Evolutionary conservation across 2,329 filamentous ascomycete species (phyloP).

Genomic region (Stagonosporopsis chrysanthemi): DNA sequence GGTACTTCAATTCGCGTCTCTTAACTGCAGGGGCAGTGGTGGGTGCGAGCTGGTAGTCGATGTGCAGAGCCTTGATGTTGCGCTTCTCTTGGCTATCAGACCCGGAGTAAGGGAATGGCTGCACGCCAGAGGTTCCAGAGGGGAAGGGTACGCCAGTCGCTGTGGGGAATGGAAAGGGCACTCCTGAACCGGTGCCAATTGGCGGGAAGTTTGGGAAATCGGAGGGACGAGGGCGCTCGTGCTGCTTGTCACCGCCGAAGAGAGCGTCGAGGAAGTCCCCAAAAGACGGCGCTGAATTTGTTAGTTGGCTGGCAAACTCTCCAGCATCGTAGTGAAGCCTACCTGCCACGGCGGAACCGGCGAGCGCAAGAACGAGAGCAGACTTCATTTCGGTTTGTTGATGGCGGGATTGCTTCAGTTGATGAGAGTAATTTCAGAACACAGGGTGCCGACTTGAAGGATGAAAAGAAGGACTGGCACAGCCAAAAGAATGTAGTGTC

Average conservation of each 20-base stretch:
- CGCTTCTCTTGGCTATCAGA: constrained; percentile 10
- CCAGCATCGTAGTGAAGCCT: not conserved
- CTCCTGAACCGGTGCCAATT: constrained; percentile 7
- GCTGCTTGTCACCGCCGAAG: constrained; percentile 18
- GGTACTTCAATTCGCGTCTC: constrained; percentile 7
- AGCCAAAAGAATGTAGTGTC: constrained; percentile 27
- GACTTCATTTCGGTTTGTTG: constrained; percentile 32
- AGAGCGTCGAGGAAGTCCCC: constrained; percentile 21
- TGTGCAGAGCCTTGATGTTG: constrained; percentile 10
- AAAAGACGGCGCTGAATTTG: constrained; percentile 18
- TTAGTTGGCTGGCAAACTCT: constrained; percentile 5
- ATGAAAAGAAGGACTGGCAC: constrained; percentile 19
- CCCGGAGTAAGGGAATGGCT: not conserved
- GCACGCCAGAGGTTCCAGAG: not conserved
- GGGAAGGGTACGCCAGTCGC: constrained; percentile 7
- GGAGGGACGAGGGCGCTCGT: constrained; percentile 10
- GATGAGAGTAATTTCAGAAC: not conserved
- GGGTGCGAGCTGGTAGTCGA: constrained; percentile 30
- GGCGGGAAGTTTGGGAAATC: constrained; percentile 10
- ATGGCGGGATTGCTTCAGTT: not conserved
- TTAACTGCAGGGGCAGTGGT: not conserved
- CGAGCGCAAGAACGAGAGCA: constrained; percentile 31
- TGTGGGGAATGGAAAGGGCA: constrained; percentile 15
- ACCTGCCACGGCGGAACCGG: constrained; percentile 33
- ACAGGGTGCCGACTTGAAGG: constrained; percentile 6